Percentiles rank a stretch among this genome's conserved stretches.
These are phyloP conservation scores for Teratosphaeria zuluensis DNA, from an alignment of 2,329 filamentous ascomycete species.

Conservation along the genomic window DNA sequence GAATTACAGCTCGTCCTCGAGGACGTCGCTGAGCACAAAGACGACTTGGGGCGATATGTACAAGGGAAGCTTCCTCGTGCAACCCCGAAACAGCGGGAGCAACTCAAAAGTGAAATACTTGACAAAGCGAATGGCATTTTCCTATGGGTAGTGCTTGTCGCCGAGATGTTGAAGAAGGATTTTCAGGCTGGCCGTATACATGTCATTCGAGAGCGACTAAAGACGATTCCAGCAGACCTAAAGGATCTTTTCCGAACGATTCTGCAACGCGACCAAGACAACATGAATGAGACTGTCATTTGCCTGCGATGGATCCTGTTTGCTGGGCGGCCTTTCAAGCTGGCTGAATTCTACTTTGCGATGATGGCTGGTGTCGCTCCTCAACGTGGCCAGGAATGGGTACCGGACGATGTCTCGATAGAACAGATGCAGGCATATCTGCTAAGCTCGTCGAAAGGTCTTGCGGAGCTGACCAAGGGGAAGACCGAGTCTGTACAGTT, in stretches of 20 bases:
- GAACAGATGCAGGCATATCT: constrained; percentile 28
- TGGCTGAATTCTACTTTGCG: constrained; percentile 39
- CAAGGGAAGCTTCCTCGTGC: constrained; percentile 8
- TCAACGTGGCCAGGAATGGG: constrained; percentile 4
- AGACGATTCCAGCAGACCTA: constrained; percentile 33
- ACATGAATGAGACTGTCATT: constrained; percentile 33
- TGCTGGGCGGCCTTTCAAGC: constrained; percentile 33
- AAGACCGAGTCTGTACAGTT: constrained; percentile 36
- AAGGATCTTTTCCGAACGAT: constrained; percentile 44
- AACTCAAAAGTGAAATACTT: constrained; percentile 25
- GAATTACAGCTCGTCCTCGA: constrained; percentile 27
- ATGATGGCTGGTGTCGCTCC: constrained; percentile 23
- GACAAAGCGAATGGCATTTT: constrained; percentile 35
- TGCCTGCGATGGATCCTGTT: constrained; percentile 48
- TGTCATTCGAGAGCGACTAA: constrained; percentile 24
- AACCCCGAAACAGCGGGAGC: no score
- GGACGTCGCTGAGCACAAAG: constrained; percentile 22
- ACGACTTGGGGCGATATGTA: constrained; percentile 28
- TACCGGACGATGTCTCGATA: constrained; percentile 10
- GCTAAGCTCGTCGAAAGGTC: constrained; percentile 39
- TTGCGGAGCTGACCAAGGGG: constrained; percentile 34
- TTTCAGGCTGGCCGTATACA: constrained; percentile 22
- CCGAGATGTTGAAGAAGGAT: constrained; percentile 38
- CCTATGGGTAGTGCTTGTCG: constrained; percentile 38
- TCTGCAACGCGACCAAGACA: constrained; percentile 34